These are phyloP conservation scores for Ophiosphaerella korrae DNA, from an alignment of 2,329 filamentous ascomycete species.

Conservation along the genomic window DNA sequence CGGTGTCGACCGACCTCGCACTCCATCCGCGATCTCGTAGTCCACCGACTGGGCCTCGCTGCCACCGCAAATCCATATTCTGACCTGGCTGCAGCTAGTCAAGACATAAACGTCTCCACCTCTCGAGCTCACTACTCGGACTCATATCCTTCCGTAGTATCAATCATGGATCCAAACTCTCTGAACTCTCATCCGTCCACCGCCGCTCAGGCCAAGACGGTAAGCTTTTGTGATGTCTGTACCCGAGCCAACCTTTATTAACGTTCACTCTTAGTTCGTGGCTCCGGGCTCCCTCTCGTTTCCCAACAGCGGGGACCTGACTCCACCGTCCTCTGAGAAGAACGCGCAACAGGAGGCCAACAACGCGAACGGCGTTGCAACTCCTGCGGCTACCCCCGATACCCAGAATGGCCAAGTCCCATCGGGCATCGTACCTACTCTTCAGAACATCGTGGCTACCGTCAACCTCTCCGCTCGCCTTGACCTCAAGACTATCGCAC, in stretches of 20 bases:
- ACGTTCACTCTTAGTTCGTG: slow-evolving; percentile 61
- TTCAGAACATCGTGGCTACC: slow-evolving; percentile 89
- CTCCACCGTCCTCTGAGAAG: slow-evolving; percentile 75
- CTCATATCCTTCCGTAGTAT: slow-evolving; percentile 36
- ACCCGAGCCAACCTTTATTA: slow-evolving; percentile 21
- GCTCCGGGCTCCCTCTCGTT: slow-evolving; percentile 91
- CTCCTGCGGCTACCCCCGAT: slow-evolving; percentile 90
- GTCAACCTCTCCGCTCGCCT: slow-evolving; percentile 99
- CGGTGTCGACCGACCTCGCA: slow-evolving; percentile 42
- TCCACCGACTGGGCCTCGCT: slow-evolving; percentile 35
- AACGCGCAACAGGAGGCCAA: slow-evolving; percentile 61
- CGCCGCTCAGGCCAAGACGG: slow-evolving; percentile 87
- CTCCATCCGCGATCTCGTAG: slow-evolving; percentile 36
- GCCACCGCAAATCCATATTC: slow-evolving; percentile 32
- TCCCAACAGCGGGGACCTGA: slow-evolving; percentile 80
- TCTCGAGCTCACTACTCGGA: slow-evolving; percentile 34
- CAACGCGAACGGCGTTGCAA: slow-evolving; percentile 72
- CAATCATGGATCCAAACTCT: slow-evolving; percentile 73
- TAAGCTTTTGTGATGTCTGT: slow-evolving; percentile 36
- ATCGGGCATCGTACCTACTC: slow-evolving; percentile 67
- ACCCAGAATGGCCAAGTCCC: slow-evolving; percentile 64
- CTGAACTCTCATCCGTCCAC: slow-evolving; percentile 91
- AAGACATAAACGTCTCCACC: slow-evolving; percentile 34
- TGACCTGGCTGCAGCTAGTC: slow-evolving; percentile 43
- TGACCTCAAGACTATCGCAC: slow-evolving; percentile 97